Percentiles rank a stretch among this genome's conserved stretches.
Evolutionary conservation across 2,329 filamentous ascomycete species (phyloP).

Genomic region (Arthroderma sp.): DNA sequence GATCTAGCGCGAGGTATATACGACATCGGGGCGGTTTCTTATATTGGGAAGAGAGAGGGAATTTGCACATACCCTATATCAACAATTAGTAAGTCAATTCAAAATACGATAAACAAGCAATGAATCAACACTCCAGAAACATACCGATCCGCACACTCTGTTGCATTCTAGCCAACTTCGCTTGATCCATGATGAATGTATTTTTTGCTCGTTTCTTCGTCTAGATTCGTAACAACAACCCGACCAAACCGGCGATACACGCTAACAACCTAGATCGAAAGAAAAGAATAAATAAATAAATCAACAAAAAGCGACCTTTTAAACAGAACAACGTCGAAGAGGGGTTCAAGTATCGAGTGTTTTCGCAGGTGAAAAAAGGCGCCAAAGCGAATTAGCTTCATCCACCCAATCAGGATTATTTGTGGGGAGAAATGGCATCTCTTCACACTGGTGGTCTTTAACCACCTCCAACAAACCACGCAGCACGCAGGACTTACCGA

Average conservation of each 20-base stretch:
- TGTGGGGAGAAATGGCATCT: slow-evolving; percentile 1
- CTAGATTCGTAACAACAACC: not conserved
- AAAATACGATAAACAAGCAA: not conserved
- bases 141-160: slow-evolving; percentile 58
- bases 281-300: too few relatives aligned
- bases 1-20: too few relatives aligned
- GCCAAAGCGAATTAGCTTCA: slow-evolving; percentile 2
- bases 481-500: too few relatives aligned
- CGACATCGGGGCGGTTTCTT: not conserved
- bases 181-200: slow-evolving; percentile 45
- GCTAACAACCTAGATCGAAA: too few relatives aligned
- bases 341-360: too few relatives aligned
- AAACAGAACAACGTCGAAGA: too few relatives aligned
- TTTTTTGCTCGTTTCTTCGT: not conserved
- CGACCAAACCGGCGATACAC: not conserved
- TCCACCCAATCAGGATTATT: slow-evolving; percentile 7
- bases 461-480: too few relatives aligned
- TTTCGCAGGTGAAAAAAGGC: too few relatives aligned
- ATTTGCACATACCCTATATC: not conserved
- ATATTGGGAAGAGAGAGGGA: not conserved
- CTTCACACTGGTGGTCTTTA: too few relatives aligned
- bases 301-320: too few relatives aligned
- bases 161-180: slow-evolving; percentile 54
- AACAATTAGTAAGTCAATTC: not conserved
- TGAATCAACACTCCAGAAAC: slow-evolving; percentile 17